These are phyloP conservation scores for Neurospora sp. DNA, from an alignment of 2,329 filamentous ascomycete species.

Conservation along the genomic window DNA sequence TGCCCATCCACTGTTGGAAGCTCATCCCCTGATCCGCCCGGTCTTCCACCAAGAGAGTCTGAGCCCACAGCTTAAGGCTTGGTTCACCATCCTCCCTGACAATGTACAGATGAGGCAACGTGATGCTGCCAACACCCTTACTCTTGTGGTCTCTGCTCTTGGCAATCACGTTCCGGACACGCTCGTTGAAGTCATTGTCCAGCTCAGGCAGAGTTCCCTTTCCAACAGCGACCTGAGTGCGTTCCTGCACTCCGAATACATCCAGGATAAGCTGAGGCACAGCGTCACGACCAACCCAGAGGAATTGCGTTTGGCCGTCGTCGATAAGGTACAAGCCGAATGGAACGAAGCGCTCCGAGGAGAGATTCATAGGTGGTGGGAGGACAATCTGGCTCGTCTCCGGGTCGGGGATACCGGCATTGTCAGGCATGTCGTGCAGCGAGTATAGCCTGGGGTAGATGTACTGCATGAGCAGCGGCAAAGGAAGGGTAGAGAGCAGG, in stretches of 20 bases:
- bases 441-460: slow-evolving; percentile 82
- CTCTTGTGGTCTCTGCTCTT: slow-evolving; percentile 85
- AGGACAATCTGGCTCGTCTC: slow-evolving; percentile 83
- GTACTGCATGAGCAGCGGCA: slow-evolving; percentile 86
- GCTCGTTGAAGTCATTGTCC: slow-evolving; percentile 94
- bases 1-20: slow-evolving; percentile 86
- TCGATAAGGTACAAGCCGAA: slow-evolving; percentile 95
- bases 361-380: slow-evolving; percentile 75
- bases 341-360: slow-evolving; percentile 75
- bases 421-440: slow-evolving; percentile 92
- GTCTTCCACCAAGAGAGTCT: slow-evolving; percentile 91
- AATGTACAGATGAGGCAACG: slow-evolving; percentile 86
- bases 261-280: slow-evolving; percentile 82
- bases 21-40: slow-evolving; percentile 89
- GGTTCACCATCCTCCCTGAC: slow-evolving; percentile 95
- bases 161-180: slow-evolving; percentile 77
- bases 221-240: slow-evolving; percentile 77
- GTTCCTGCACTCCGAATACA: slow-evolving; percentile 82
- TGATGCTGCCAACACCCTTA: slow-evolving; percentile 84
- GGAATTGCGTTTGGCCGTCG: slow-evolving; percentile 93
- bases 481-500: slow-evolving; percentile 83
- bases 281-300: slow-evolving; percentile 90
- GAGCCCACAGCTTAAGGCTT: slow-evolving; percentile 89
- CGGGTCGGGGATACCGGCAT: slow-evolving; percentile 74
- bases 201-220: slow-evolving; percentile 80